phyloP scores from a whole-genome alignment of 2,329 filamentous ascomycete species.

The Neonectria faginata region DNA sequence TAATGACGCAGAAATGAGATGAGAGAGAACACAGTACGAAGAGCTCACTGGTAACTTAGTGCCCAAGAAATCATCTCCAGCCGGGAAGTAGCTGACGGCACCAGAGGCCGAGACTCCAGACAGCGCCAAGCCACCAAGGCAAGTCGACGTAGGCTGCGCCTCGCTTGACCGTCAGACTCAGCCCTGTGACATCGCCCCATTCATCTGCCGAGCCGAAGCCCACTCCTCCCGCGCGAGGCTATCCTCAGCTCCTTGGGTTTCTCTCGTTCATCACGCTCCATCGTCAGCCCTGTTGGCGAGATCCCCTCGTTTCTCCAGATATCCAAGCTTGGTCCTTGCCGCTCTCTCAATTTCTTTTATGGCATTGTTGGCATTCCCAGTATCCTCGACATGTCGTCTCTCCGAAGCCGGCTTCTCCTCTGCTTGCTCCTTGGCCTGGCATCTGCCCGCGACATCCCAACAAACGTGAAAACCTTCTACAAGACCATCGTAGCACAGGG shows the following conservation, averaged over 20 bases:
- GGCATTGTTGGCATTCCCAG: background rate
- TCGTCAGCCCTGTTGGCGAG: background rate
- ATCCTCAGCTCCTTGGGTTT: background rate
- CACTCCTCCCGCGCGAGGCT: background rate
- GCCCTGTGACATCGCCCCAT: background rate
- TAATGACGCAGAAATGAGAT: background rate
- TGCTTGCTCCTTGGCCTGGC: constrained; percentile 36
- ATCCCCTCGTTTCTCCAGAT: background rate
- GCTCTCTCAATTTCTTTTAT: background rate
- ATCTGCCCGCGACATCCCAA: constrained; percentile 51
- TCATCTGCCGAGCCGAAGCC: background rate
- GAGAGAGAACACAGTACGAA: background rate
- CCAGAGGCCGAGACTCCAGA: background rate
- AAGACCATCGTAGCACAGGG: constrained; percentile 52
- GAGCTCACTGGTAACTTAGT: background rate
- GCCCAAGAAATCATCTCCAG: background rate
- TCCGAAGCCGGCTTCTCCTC: constrained; percentile 36
- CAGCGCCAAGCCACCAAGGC: background rate
- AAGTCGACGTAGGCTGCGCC: background rate
- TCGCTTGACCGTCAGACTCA: background rate
- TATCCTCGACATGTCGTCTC: constrained; percentile 28
- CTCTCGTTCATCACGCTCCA: background rate
- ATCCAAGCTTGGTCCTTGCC: background rate
- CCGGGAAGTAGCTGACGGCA: background rate
- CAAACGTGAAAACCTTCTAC: constrained; percentile 56